Evolutionary conservation across 2,329 filamentous ascomycete species (phyloP).

Genomic region (Trichophyton benhamiae): DNA sequence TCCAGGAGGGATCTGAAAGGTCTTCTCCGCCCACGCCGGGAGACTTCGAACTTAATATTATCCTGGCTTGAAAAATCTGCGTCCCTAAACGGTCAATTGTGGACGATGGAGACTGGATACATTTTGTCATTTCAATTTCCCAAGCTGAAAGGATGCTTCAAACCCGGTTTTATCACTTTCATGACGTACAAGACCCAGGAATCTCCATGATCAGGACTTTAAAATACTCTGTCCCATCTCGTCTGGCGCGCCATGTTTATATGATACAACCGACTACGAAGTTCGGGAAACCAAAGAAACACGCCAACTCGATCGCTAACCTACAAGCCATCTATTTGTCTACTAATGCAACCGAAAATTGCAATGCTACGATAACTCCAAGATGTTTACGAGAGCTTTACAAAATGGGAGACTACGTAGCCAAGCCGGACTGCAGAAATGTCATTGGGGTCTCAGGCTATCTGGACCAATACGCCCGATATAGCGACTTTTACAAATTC

Average conservation of each 20-base stretch:
- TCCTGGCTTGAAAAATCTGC: constrained; percentile 44
- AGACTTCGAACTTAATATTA: constrained; percentile 39
- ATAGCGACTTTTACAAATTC: constrained; percentile 46
- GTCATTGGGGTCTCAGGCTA: constrained; percentile 38
- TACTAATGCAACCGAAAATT: constrained; percentile 17
- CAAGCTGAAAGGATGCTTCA: constrained; percentile 10
- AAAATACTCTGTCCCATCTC: constrained; percentile 49
- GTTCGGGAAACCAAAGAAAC: constrained; percentile 42
- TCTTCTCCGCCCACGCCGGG: constrained; percentile 40
- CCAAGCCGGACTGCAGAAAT: constrained; percentile 26
- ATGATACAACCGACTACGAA: constrained; percentile 55
- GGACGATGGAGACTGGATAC: constrained; percentile 49
- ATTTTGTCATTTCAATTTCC: constrained; percentile 29
- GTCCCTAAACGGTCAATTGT: constrained; percentile 37
- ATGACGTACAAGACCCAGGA: constrained; percentile 40
- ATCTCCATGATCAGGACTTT: constrained; percentile 44
- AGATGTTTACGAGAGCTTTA: constrained; percentile 41
- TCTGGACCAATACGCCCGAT: constrained; percentile 41
- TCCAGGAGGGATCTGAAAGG: constrained; percentile 47
- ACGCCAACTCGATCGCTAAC: constrained; percentile 24
- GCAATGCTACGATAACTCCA: constrained; percentile 35
- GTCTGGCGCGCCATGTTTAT: constrained; percentile 44
- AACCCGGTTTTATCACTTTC: constrained; percentile 9
- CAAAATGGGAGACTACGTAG: constrained; percentile 32
- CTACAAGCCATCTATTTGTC: constrained; percentile 14